Conservation (phyloP, 345 rosid species). For the Melaleuca quinquenervia region DNA sequence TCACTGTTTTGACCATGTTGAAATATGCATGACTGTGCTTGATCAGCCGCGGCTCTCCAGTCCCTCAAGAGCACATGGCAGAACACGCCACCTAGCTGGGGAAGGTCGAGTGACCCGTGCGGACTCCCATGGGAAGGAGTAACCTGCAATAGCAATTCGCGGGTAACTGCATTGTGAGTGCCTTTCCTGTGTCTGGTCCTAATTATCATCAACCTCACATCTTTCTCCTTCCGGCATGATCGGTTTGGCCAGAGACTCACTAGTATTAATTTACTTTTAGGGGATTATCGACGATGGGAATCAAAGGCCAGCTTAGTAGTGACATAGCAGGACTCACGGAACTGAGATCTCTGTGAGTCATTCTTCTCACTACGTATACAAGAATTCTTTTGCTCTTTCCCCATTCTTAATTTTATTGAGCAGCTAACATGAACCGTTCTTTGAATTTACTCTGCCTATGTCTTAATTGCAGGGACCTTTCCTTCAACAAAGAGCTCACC, state of each 20-base stretch:
- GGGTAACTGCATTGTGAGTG: conserved; percentile 77
- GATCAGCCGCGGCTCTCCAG: conserved; percentile 63
- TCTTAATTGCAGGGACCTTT: conserved; percentile 58
- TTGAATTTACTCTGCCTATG: background rate
- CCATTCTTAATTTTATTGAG: background rate
- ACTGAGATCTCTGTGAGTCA: conserved; percentile 72
- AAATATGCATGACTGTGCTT: background rate
- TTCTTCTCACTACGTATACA: background rate
- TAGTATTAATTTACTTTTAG: conserved; percentile 19
- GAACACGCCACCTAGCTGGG: conserved; percentile 79
- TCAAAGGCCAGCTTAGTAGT: conserved; percentile 70
- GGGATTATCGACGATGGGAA: conserved; percentile 79
- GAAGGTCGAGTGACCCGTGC: conserved; percentile 64
- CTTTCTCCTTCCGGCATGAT: background rate
- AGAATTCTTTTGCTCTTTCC: background rate
- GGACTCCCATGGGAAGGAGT: conserved; percentile 90
- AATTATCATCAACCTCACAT: background rate
- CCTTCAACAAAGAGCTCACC: conserved; percentile 60
- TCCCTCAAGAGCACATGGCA: conserved; percentile 69
- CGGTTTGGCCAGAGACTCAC: background rate
- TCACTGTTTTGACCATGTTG: background rate
- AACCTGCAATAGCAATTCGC: conserved; percentile 47
- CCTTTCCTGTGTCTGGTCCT: background rate
- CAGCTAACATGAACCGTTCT: background rate
- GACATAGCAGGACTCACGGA: conserved; percentile 84